These are phyloP conservation scores for Colletotrichum sp. DNA, from an alignment of 2,329 filamentous ascomycete species.

Conservation along the genomic window DNA sequence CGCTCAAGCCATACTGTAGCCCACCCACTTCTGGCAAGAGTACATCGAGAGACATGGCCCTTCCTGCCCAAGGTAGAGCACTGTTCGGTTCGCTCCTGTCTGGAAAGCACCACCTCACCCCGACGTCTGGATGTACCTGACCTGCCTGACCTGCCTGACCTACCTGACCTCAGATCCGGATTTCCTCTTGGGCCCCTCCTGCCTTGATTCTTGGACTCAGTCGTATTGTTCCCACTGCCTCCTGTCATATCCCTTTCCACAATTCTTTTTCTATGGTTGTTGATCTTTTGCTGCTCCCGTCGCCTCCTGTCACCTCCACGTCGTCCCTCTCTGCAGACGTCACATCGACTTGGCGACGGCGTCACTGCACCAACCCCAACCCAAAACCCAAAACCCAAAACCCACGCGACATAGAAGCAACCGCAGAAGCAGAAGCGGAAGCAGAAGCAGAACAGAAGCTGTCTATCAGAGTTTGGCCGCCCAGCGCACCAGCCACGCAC, in stretches of 20 bases:
- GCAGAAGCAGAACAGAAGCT: background rate
- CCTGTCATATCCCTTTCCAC: background rate
- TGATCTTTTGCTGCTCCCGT: background rate
- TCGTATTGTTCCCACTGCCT: background rate
- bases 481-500: background rate
- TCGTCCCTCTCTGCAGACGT: background rate
- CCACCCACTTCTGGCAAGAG: background rate
- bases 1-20: background rate
- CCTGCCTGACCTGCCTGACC: no score
- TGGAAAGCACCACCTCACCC: background rate
- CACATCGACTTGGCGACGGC: constrained; percentile 11
- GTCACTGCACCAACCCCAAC: background rate
- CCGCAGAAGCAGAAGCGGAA: background rate
- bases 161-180: background rate
- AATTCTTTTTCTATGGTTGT: background rate
- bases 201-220: background rate
- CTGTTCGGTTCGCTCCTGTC: background rate
- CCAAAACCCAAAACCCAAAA: background rate
- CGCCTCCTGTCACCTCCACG: background rate
- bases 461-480: background rate
- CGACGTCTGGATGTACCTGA: background rate
- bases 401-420: background rate
- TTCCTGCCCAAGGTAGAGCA: background rate
- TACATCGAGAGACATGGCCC: background rate
- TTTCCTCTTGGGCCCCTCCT: constrained; percentile 16